Percentiles rank a stretch among this genome's conserved stretches.
These are phyloP conservation scores for Colletotrichum somersetense DNA, from an alignment of 2,329 filamentous ascomycete genomes.

Conservation along the genomic window DNA sequence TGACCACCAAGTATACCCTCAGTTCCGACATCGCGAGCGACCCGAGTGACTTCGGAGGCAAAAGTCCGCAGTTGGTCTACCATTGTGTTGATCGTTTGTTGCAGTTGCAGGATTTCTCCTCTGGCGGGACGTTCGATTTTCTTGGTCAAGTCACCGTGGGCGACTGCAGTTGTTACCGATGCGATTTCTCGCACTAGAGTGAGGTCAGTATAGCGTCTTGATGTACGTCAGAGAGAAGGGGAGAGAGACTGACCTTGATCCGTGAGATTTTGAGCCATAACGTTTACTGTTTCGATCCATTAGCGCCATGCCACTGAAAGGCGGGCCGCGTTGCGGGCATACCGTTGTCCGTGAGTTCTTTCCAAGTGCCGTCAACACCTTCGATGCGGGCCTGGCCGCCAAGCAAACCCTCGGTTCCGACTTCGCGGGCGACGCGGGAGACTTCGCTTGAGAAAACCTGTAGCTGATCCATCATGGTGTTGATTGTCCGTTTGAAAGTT, in stretches of 20 bases:
- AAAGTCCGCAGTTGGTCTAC: constrained; percentile 87
- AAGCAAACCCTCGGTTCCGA: constrained; percentile 94
- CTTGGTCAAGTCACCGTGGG: constrained; percentile 84
- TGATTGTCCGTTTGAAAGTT: constrained; percentile 97
- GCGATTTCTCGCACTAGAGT: constrained; percentile 81
- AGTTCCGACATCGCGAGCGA: constrained; percentile 86
- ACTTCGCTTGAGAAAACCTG: constrained; percentile 98
- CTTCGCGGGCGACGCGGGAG: constrained; percentile 92
- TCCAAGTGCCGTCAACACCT: constrained; percentile 97
- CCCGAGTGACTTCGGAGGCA: constrained; percentile 85
- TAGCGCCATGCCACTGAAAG: neutral
- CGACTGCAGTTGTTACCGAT: constrained; percentile 85
- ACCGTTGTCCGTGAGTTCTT: constrained; percentile 92
- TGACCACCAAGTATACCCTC: constrained; percentile 87
- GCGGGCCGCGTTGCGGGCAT: constrained; percentile 40
- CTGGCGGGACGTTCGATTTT: constrained; percentile 86
- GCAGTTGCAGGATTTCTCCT: constrained; percentile 85
- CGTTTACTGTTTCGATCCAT: constrained; percentile 69
- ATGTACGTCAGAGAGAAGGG: neutral
- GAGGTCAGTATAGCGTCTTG: neutral
- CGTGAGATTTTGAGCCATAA: constrained; percentile 86
- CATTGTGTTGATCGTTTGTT: constrained; percentile 92
- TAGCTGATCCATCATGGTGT: constrained; percentile 98
- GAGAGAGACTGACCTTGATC: constrained; percentile 71
- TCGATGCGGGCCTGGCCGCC: constrained; percentile 94